These are phyloP conservation scores for Aspergillus brasiliensis DNA, from an alignment of 2,329 filamentous ascomycete genomes.

Conservation along the genomic window DNA sequence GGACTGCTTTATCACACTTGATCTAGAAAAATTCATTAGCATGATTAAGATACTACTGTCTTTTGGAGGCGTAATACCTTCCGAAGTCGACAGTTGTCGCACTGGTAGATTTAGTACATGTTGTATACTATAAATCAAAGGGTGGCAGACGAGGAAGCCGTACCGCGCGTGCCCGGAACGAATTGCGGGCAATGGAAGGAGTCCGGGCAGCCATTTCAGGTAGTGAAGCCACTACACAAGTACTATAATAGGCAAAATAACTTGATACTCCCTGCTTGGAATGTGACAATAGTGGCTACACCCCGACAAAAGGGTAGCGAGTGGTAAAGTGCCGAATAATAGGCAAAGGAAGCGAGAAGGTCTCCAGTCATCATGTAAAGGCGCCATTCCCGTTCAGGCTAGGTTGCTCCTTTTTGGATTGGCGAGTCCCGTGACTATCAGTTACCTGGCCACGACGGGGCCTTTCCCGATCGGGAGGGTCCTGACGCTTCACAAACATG, in stretches of 20 bases:
- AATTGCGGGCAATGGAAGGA: conserved; percentile 14
- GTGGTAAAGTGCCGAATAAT: background rate
- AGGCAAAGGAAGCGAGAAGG: background rate
- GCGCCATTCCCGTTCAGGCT: background rate
- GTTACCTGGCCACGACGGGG: background rate
- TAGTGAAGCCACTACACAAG: background rate
- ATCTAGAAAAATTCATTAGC: conserved; percentile 13
- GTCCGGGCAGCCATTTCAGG: conserved; percentile 14
- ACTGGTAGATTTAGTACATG: conserved; percentile 16
- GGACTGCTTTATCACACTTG: conserved; percentile 26
- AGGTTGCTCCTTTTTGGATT: background rate
- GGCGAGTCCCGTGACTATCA: background rate
- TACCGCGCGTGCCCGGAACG: conserved; percentile 30
- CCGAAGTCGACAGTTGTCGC: conserved; percentile 31
- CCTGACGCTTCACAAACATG: background rate
- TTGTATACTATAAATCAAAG: background rate
- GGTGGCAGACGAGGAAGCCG: background rate
- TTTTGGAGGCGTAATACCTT: conserved; percentile 22
- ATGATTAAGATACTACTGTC: background rate
- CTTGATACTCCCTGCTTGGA: background rate
- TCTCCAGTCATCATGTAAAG: background rate
- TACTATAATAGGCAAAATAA: background rate
- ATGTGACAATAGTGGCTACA: background rate
- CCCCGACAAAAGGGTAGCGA: background rate
- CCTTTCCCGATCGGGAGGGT: background rate